Evolutionary conservation across 1,284 basidiomycete species (phyloP), one percentile per base, ranked within the genome.

Genomic region (Pseudozyma thailandica): DNA sequence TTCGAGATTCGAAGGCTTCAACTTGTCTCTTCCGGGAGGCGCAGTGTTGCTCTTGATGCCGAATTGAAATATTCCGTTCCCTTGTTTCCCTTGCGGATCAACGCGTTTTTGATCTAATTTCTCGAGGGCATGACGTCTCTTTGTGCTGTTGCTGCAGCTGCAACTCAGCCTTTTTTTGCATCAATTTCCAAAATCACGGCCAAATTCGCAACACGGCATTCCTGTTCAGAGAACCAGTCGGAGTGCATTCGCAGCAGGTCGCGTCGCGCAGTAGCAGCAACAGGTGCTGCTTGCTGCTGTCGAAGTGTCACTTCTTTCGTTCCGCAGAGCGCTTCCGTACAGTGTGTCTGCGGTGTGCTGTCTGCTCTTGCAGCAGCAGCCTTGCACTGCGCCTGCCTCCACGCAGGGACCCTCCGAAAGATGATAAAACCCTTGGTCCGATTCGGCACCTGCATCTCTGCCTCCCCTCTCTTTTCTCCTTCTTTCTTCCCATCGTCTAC

Each of bases 371-470:
- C n/a, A n/a, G n/a, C n/a, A n/a, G n/a, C n/a, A n/a, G n/a, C n/a
- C n/a, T n/a, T 35, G 43, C 10, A 43, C 33, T 51, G 49, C 30
- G 43, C 51, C 31, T 23, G 33, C 20, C 39, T 21, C n/a, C 47
- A 44, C 51, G 46, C 46, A 43, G 51, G 31, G 45, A 39, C 42
- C 46, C 16, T 13, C 51, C 62, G 15, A 43, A 51, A 56, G 56
- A 59, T 49, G 56, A 66, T 66, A 66, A 60, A 59, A 66, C 63
- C 63, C 63, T 66, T 50, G 28, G 23, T 50, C 57, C 45, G 49
- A 60, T 49, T 56, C 63, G 52, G 52, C 41, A 47, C 47, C 54
- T 53, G 53, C 35, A 10, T 42, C 31, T 49, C 37, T 50, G 41
- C 44, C 28, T 46, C 33, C 57, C 63, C 48, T 48, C 41, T 53